Base-by-base conservation (phyloP, 164 flowering plant species). In the Saururus chinensis region DNA sequence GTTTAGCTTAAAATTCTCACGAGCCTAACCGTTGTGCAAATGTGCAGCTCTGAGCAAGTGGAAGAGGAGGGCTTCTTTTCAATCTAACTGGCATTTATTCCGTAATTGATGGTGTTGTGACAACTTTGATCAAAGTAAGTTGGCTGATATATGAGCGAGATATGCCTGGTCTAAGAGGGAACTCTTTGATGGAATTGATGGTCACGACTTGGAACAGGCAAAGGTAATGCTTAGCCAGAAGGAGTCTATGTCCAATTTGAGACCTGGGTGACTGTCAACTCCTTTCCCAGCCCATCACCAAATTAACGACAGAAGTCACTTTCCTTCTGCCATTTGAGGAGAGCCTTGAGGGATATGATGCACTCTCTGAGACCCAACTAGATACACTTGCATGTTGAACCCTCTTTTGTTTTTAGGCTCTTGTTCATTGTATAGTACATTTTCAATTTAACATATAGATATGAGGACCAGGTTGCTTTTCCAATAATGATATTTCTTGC, bases 241-340 rank as follows among this genome's bases (percentile, higher is more conserved):
- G 19, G 35, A 22, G 58, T 23, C 58, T 30, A 55, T 1, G 35
- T 55, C 58, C 58, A 23, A 24, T 23, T 30, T 55, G 58, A 23
- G 1, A 55, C 58, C 7, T 55, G 17, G 58, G 13, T 24, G 24
- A 16, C 30, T 30, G 19, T n/a, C 30, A 9, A 9, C 21, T 24
- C 17, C 16, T 21, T 55, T 24, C 4, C 35, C 10, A 30, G 56
- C 2, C n/a, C 56, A 12, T 20, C 22, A 17, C 37, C 37, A 30
- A 30, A 2, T 30, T 30, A 6, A 30, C 37, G 2, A 2, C 23
- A 11, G 0, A 12, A 21, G 56, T 53, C 56, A 21, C 56, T 53
- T 53, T 51, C 37, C 37, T n/a, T 53, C 56, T 53, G 56, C 56
- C 56, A 9, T 53, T 53, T 53, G 23, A 49, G 56, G 56, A 53